These are phyloP conservation scores for Fusarium nelsonii DNA, from an alignment of 2,329 filamentous ascomycete species.

Conservation along the genomic window DNA sequence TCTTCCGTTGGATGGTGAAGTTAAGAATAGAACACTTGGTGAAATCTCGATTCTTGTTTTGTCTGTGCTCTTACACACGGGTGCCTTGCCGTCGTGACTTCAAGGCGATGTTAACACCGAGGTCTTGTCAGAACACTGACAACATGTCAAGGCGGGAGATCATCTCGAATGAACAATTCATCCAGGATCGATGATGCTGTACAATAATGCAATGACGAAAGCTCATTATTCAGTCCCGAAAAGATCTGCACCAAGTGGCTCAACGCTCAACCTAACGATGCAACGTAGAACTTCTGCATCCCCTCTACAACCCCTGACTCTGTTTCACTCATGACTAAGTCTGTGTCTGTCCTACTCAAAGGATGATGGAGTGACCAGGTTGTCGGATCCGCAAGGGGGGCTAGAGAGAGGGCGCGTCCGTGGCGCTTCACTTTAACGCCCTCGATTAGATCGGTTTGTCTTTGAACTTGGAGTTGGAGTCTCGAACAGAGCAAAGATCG, in stretches of 20 bases:
- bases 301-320: constrained; percentile 12
- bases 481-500: constrained; percentile 38
- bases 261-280: constrained; percentile 16
- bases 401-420: constrained; percentile 5
- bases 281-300: constrained; percentile 25
- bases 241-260: constrained; percentile 29
- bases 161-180: background rate
- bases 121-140: constrained; percentile 6
- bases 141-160: background rate
- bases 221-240: constrained; percentile 12
- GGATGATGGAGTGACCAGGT: background rate
- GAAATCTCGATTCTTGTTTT: background rate
- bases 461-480: constrained; percentile 16
- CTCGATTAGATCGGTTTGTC: constrained; percentile 13
- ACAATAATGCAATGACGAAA: constrained; percentile 5
- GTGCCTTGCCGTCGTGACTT: background rate
- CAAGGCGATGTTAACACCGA: background rate
- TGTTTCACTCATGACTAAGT: constrained; percentile 27
- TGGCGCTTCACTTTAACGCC: constrained; percentile 39
- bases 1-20: background rate
- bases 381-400: constrained; percentile 11
- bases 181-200: background rate
- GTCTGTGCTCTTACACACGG: constrained; percentile 6
- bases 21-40: constrained; percentile 1
- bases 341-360: constrained; percentile 1